Evolutionary conservation across 768 basidiomycete genomes (phyloP), one percentile per base, ranked within the genome.

Genomic region (Suillus sp.): DNA sequence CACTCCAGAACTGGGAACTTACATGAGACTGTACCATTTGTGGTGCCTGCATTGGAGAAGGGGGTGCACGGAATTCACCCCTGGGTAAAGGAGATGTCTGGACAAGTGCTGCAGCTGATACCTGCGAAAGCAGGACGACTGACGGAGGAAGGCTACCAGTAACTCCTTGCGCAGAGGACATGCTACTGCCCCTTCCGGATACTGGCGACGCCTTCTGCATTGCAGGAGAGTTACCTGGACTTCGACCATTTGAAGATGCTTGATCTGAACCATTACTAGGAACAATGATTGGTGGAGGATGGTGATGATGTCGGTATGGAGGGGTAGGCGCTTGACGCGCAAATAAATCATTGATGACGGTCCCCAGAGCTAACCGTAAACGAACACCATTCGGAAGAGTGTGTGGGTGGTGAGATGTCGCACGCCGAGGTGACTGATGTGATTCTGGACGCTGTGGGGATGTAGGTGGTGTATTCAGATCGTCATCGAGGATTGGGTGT

Each of bases 341-440:
- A 70, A 93, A 93, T 8, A 95, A 76, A 67, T 93, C 92, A 66
- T 93, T 93, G 74, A 93, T 82, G 61, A 94, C 85, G 0, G 90
- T 89, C 2, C 86, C 86, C 40, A 95, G 78, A 1, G 89, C 88
- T 6, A 94, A 81, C 34, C 92, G 81, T 56, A 95, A 80, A 7
- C 93, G 84, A 40, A 95, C 91, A 14, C 91, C 91, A 66, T 93
- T 92, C 0, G 92, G 92, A 4, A 94, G 76, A 1, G 80, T 85
- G 66, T 91, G 88, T 10, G 84, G 85, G 63, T 86, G 81, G 4
- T 86, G 81, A 4, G 73, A 68, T 30, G 70, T 67, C 51, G 65
- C 60, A 54, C 62, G 63, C 62, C 67, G 64, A 60, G 61, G 35
- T 30, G 62, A 30, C 2, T 40, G n/a, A 1, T 60, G 70, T 27